phyloP scores from a whole-genome alignment of 163 green algal genomes.

The Scenedesmus sp. region DNA sequence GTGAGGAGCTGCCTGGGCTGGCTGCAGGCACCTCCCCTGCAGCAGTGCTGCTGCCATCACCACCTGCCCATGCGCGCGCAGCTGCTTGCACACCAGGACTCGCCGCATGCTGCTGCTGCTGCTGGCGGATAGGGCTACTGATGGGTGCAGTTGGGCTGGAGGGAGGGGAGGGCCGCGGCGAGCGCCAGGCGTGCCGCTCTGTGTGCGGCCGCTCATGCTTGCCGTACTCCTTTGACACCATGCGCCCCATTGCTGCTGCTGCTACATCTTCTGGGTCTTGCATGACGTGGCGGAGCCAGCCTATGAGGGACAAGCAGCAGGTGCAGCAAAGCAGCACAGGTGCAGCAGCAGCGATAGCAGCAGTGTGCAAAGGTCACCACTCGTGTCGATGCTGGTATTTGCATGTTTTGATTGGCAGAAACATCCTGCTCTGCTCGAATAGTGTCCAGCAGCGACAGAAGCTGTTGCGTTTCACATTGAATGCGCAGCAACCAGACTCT shows the following conservation, averaged over 20 bases:
- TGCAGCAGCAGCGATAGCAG: neutral
- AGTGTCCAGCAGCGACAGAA: too few relatives aligned
- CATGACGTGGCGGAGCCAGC: constrained; percentile 31
- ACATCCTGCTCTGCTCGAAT: neutral
- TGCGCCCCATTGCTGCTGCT: constrained; percentile 33
- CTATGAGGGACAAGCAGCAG: neutral
- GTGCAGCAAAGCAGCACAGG: neutral
- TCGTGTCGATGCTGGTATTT: neutral
- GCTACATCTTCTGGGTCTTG: constrained; percentile 36
- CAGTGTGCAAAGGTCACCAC: neutral
- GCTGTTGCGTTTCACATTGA: too few relatives aligned
- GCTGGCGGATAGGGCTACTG: neutral
- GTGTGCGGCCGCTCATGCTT: constrained; percentile 37
- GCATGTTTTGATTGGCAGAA: neutral
- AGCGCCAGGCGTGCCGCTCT: constrained; percentile 29
- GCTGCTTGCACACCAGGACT: neutral
- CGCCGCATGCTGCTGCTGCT: neutral
- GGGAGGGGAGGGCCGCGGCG: constrained; percentile 15
- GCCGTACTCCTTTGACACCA: constrained; percentile 20
- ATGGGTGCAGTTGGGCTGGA: constrained; percentile 5
- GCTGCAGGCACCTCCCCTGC: neutral
- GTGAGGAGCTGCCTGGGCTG: neutral
- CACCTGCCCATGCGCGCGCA: too few relatives aligned
- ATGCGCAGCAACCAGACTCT: too few relatives aligned
- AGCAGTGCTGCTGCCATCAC: neutral